Evolutionary conservation across 768 basidiomycete genomes (phyloP).

Genomic region (Suillus luteus): DNA sequence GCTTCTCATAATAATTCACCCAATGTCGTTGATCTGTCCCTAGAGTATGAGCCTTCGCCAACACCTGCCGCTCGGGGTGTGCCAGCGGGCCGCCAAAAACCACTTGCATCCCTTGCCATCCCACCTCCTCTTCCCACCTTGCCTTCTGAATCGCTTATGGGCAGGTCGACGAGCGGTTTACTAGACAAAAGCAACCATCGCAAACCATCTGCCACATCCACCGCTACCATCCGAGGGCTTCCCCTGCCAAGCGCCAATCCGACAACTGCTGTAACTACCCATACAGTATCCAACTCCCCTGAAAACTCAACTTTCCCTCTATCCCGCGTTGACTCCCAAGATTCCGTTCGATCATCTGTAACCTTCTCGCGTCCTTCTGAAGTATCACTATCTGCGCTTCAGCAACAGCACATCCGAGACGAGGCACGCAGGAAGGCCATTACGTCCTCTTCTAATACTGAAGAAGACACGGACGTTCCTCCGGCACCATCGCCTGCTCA

Average conservation of each 20-base stretch:
- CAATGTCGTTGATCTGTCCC: slow-evolving; percentile 33
- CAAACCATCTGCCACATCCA: slow-evolving; percentile 47
- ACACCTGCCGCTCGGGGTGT: slow-evolving; percentile 43
- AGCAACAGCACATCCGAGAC: slow-evolving; percentile 49
- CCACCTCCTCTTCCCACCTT: slow-evolving; percentile 61
- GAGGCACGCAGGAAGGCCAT: slow-evolving; percentile 38
- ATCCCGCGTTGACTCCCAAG: slow-evolving; percentile 49
- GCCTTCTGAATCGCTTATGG: slow-evolving; percentile 54
- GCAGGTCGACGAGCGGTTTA: slow-evolving; percentile 21
- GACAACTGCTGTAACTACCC: slow-evolving; percentile 67
- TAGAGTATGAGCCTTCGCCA: slow-evolving; percentile 47
- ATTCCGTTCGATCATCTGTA: slow-evolving; percentile 47
- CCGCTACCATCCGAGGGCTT: slow-evolving; percentile 48
- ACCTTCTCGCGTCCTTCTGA: slow-evolving; percentile 68
- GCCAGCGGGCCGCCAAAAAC: slow-evolving; percentile 43
- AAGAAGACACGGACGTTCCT: slow-evolving; percentile 22
- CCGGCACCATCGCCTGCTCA: slow-evolving; percentile 21
- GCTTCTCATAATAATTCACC: slow-evolving; percentile 22
- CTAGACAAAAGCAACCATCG: slow-evolving; percentile 36
- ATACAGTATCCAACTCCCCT: slow-evolving; percentile 58
- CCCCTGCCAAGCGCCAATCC: slow-evolving; percentile 55
- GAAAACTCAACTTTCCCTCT: slow-evolving; percentile 35
- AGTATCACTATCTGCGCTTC: slow-evolving; percentile 55
- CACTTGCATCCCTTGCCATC: slow-evolving; percentile 51
- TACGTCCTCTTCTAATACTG: slow-evolving; percentile 30